Base-by-base conservation (phyloP, 1,284 basidiomycete species). In the Ganoderma multipileum region DNA sequence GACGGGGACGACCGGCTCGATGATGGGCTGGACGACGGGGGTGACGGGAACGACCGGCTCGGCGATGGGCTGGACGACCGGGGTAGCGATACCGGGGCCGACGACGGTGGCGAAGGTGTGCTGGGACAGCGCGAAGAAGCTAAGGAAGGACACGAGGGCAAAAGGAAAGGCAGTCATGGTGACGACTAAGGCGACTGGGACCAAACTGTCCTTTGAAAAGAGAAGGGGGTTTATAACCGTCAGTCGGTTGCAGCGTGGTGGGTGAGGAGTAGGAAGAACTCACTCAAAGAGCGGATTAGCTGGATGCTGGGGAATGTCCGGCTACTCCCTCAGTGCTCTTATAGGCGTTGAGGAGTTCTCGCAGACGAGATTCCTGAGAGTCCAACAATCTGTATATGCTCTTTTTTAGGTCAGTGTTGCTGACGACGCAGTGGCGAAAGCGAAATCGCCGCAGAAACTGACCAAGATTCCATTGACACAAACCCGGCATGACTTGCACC, bases 81-180 rank as follows among this genome's bases (percentile, higher is more conserved):
- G 58, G 12, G 58, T 12, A n/a, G n/a, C n/a, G n/a, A n/a, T n/a
- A n/a, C n/a, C n/a, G n/a, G n/a, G n/a, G n/a, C n/a, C n/a, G n/a
- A n/a, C n/a, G 39, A 60, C 6, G 4, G 58, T 60, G 58, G 58
- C 58, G 5, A 41, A 36, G 58, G 58, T 60, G 20, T 39, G 33
- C 12, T 38, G n/a, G 23, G 58, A 60, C 38, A 60, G 58, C 5
- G 58, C 23, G 58, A 60, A 39, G 58, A 60, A 9, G 38, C 58
- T 60, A n/a, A 60, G 58, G n/a, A 60, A 6, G 23, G 58, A 60
- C 8, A 60, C 58, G 38, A 60, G 23, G 38, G 39, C 20, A 14
- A 60, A 60, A 60, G 58, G 58, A 60, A 60, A 60, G 36, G 23
- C 58, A 16, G 58, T 60, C 58, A 60, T 60, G 58, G 36, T 60